A percentile compares a stretch with the other conserved stretches of the same genome.
These are phyloP conservation scores for Tricholoma flavovirens DNA, from an alignment of 768 basidiomycete genomes.

Conservation along the genomic window DNA sequence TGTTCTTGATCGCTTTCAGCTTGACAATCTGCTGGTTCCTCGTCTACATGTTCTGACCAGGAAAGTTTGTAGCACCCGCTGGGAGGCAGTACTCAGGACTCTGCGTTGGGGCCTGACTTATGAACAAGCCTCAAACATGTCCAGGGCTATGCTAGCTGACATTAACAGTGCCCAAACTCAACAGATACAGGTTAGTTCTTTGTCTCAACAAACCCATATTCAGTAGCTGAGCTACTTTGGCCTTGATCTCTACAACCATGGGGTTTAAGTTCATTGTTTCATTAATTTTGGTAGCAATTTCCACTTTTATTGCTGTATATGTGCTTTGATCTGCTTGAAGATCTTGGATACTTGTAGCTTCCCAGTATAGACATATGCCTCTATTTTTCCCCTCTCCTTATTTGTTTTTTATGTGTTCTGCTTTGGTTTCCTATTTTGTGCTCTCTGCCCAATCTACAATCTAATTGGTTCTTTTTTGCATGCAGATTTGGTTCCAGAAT, in stretches of 20 bases:
- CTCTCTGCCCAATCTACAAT: not conserved
- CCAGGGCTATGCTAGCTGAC: not conserved
- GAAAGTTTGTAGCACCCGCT: not conserved
- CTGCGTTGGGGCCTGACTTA: not conserved
- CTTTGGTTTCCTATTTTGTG: not conserved
- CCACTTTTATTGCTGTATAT: not conserved
- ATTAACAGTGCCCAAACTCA: not conserved
- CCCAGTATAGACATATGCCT: not conserved
- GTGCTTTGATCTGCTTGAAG: not conserved
- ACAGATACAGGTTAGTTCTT: not conserved
- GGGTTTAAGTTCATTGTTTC: not conserved
- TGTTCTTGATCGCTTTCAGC: not conserved
- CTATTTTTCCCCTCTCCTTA: not conserved
- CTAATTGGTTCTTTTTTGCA: not conserved
- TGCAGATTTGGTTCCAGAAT: not conserved
- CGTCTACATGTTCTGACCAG: not conserved
- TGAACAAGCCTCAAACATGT: not conserved
- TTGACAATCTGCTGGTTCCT: not conserved
- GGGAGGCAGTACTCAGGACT: not conserved
- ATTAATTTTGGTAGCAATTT: not conserved
- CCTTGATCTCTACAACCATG: not conserved
- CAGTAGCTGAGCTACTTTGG: not conserved
- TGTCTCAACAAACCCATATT: not conserved
- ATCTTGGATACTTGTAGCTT: not conserved
- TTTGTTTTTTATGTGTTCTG: not conserved